phyloP scores from a whole-genome alignment of 1,139 yeast species.

The Saccharomyces hybrid region DNA sequence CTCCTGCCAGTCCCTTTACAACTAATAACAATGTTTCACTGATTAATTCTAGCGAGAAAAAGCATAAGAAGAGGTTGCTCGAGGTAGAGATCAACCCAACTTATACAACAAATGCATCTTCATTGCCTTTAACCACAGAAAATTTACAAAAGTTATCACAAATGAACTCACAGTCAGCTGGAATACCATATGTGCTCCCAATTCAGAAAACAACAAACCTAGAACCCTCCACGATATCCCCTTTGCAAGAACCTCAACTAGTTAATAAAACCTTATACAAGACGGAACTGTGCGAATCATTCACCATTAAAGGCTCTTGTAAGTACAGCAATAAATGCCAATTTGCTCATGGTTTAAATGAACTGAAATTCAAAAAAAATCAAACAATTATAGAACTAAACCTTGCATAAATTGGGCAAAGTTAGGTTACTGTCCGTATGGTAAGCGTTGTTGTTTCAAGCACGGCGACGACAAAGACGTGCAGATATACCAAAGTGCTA shows the following conservation, averaged over 20 bases:
- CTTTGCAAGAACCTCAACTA: slow-evolving; percentile 8
- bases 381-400: slow-evolving; percentile 84
- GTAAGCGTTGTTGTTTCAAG: slow-evolving; percentile 85
- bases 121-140: slow-evolving; percentile 21
- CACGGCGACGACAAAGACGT: slow-evolving; percentile 46
- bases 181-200: slow-evolving; percentile 2
- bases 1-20: background rate
- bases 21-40: background rate
- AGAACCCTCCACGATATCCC: background rate
- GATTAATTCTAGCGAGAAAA: slow-evolving; percentile 1
- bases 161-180: slow-evolving; percentile 2
- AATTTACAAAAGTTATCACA: slow-evolving; percentile 16
- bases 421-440: slow-evolving; percentile 78
- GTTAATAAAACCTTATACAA: slow-evolving; percentile 73
- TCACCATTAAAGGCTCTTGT: slow-evolving; percentile 63
- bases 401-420: slow-evolving; percentile 86
- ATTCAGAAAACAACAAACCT: background rate
- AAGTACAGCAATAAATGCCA: slow-evolving; percentile 90
- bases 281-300: slow-evolving; percentile 83
- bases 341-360: slow-evolving; percentile 84
- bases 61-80: slow-evolving; percentile 8
- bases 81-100: slow-evolving; percentile 23
- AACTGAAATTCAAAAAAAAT: slow-evolving; percentile 64
- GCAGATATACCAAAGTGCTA: slow-evolving; percentile 24
- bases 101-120: slow-evolving; percentile 16